phyloP scores from a whole-genome alignment of 495 filamentous ascomycete species.

The Penicillium cataractarum region DNA sequence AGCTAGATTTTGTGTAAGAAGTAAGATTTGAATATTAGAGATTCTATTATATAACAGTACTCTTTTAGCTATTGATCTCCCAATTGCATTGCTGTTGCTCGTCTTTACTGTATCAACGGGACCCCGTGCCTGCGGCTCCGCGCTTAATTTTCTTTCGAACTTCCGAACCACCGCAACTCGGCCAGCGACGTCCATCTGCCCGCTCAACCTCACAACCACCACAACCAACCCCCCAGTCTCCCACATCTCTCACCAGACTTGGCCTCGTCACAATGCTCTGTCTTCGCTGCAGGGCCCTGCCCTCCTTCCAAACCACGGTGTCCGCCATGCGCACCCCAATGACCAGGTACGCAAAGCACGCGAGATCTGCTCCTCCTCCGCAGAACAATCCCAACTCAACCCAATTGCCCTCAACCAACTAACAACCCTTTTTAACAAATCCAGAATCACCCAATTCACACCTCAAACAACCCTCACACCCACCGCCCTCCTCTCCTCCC shows the following conservation, averaged over 20 bases:
- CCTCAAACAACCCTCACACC: constrained; percentile 19
- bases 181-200: constrained; percentile 16
- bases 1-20: not conserved
- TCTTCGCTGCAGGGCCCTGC: constrained; percentile 38
- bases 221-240: constrained; percentile 11
- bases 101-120: constrained; percentile 16
- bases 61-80: no score
- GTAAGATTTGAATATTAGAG: no score
- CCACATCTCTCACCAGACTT: constrained; percentile 2
- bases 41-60: no score
- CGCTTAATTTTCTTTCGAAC: constrained; percentile 44
- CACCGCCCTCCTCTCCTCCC: constrained; percentile 22
- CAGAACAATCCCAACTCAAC: not conserved
- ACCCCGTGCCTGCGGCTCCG: constrained; percentile 44
- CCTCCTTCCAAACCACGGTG: constrained; percentile 27
- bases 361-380: constrained; percentile 2
- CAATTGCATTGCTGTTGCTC: not conserved
- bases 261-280: constrained; percentile 35
- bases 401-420: constrained; percentile 2
- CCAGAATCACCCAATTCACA: constrained; percentile 28
- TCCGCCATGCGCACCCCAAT: constrained; percentile 24
- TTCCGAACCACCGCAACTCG: constrained; percentile 31
- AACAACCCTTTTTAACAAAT: not conserved
- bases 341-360: constrained; percentile 29
- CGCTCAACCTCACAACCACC: constrained; percentile 14